Conservation (phyloP, 164 flowering plant genomes). For the Vitis amurensis region DNA sequence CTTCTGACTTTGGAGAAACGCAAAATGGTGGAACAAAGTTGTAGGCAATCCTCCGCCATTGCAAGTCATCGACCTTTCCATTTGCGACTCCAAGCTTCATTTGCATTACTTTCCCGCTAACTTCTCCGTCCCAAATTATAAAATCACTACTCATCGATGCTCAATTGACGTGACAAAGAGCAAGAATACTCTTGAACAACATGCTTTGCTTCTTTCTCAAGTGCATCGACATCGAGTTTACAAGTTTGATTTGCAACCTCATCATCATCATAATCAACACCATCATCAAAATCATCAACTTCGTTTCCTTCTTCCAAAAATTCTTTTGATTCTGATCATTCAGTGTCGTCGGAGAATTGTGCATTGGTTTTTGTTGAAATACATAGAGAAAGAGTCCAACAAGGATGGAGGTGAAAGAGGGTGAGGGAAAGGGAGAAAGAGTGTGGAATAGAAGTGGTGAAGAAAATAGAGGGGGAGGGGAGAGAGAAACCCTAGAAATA, state of each 20-base stretch:
- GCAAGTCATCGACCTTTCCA: conserved; percentile 49
- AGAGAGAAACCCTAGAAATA: not conserved
- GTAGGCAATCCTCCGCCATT: conserved; percentile 74
- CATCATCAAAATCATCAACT: not conserved
- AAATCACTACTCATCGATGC: no score
- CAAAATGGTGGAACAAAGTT: conserved; percentile 84
- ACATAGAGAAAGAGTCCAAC: no score
- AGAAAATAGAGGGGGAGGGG: no score
- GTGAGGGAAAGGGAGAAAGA: not conserved
- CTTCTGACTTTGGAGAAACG: conserved; percentile 76
- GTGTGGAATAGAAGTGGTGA: not conserved
- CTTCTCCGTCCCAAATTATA: not conserved
- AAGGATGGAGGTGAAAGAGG: not conserved
- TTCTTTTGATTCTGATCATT: no score
- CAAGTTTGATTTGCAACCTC: not conserved
- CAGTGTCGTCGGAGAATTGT: no score
- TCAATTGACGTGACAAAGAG: conserved; percentile 28
- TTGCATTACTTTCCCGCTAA: conserved; percentile 83
- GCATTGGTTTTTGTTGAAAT: no score
- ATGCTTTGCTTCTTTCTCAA: conserved; percentile 66
- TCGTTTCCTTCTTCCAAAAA: no score
- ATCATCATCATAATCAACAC: conserved; percentile 16
- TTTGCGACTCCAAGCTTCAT: conserved; percentile 57
- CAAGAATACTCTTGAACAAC: conserved; percentile 47
- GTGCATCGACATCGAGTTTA: conserved; percentile 39